Base-by-base conservation (phyloP, 331 rosid species). In the Spiraea crenata region DNA sequence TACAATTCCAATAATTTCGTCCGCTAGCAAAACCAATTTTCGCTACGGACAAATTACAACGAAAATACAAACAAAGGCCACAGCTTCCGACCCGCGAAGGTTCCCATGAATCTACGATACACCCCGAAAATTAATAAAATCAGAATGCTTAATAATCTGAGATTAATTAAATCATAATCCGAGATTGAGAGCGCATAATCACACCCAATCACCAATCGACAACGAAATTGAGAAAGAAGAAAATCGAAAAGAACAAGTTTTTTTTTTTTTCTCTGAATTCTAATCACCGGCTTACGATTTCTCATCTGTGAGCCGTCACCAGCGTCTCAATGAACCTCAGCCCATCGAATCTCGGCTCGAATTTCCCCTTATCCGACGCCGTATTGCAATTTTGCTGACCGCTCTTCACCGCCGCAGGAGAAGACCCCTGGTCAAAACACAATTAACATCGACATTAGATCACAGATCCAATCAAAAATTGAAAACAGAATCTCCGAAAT, bases 261-360 rank as follows among this genome's bases (percentile, higher is more conserved):
- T 5, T 50, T 50, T 50, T 7, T 6, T 2, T 6, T 31, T n/a
- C 57, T 57, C 13, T 31, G 46, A 70, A 57, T 16, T 10, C 73
- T 42, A 54, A 55, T 39, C 11, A 41, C 13, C 5, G 62, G 50
- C 40, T 67, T 67, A 44, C 67, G 20, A 55, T 9, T 19, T 16
- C 2, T 76, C 72, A 85, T 65, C 89, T 69, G 70, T 85, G 89
- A n/a, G 89, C 89, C 20, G 89, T 85, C 40, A 85, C 89, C 77
- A 85, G 56, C 64, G 89, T 85, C 76, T 85, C 85, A 6, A 82
- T 82, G 82, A 85, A 85, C 65, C 80, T 80, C 79, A 85, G 63
- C 14, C 89, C 89, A 49, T 85, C 89, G 64, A 85, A 85, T 49
- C 80, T 85, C 40, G 89, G 89, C 65, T 86, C 80, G 55, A 85